phyloP scores from a whole-genome alignment of 768 basidiomycete species.

The Tricholoma hemisulphureum region DNA sequence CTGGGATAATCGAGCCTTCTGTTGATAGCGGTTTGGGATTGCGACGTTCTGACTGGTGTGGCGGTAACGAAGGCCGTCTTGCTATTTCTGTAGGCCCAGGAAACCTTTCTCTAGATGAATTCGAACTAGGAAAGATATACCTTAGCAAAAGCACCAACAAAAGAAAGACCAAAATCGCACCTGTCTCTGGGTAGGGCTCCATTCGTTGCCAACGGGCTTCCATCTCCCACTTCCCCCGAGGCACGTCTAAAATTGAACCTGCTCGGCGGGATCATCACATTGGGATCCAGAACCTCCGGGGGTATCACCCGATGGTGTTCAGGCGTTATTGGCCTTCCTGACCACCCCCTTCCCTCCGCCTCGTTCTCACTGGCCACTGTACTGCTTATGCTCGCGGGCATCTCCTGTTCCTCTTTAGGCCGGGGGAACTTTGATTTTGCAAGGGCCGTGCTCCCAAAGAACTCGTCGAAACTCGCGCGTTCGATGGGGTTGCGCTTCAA shows the following conservation, averaged over 20 bases:
- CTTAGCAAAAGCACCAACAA: neutral
- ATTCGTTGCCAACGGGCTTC: constrained; percentile 20
- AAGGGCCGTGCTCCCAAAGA: constrained; percentile 80
- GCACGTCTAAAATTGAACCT: constrained; percentile 67
- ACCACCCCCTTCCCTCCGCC: constrained; percentile 31
- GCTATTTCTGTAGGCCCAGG: constrained; percentile 20
- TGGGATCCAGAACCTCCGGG: constrained; percentile 77
- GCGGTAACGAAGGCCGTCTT: constrained; percentile 19
- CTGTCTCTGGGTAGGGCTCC: constrained; percentile 24
- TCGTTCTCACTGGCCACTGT: constrained; percentile 29
- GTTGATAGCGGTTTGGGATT: constrained; percentile 42
- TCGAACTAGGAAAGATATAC: constrained; percentile 12
- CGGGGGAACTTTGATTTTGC: constrained; percentile 76
- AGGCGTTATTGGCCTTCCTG: constrained; percentile 50
- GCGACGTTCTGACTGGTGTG: constrained; percentile 14
- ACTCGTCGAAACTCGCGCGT: constrained; percentile 86
- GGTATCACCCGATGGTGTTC: constrained; percentile 74
- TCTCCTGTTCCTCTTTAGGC: constrained; percentile 38
- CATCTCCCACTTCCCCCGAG: constrained; percentile 26
- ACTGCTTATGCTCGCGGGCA: constrained; percentile 23
- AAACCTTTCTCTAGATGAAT: constrained; percentile 22
- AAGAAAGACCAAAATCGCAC: constrained; percentile 13
- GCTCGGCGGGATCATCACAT: constrained; percentile 79
- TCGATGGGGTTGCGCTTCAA: constrained; percentile 83
- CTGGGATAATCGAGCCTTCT: constrained; percentile 70